Evolutionary conservation across 2,329 filamentous ascomycete genomes (phyloP), one percentile per base, ranked within the genome.

Genomic region (Monosporascus sp.): DNA sequence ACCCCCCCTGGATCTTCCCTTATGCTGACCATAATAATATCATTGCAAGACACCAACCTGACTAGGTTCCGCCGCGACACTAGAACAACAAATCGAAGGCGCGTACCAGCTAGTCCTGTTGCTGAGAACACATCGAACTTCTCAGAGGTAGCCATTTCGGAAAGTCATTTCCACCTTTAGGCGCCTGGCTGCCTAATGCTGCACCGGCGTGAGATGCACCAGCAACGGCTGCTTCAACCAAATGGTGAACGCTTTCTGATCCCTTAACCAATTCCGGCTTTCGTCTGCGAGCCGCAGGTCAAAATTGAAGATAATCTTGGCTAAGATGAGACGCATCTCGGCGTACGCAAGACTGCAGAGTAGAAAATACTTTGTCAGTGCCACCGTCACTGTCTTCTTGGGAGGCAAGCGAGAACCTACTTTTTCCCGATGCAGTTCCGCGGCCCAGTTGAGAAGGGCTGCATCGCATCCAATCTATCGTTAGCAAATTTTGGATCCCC

Each of bases 371-470:
- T 31, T 3, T 9, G 43, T 46, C 14, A 46, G 24, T 17, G 14
- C 5, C 14, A 20, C n/a, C 14, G 20, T 9, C 20, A 24, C n/a
- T 11, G 6, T 7, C 1, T 20, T 16, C 14, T 24, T 44, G 14
- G 20, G 9, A 44, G n/a, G 14, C 8, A 20, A 19, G 14, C 4
- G 44, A 20, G 14, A 20, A 46, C 43, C 31, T 27, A 46, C 43
- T 66, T 66, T 38, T 59, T 58, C 11, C 64, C 64, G 8, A 66
- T 53, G 40, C 64, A 66, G 40, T 54, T 58, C 3, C 64, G 53
- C 1, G 61, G 52, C 0, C 64, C 64, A 6, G 50, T 48, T 2
- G 53, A 57, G 50, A 66, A 66, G 0, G 64, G 63, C 48, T 61
- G 61, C 43, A 58, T 61, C 7, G 64, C 59, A 26, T 55, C 55